A percentile compares a stretch with the other conserved stretches of the same genome.
These are phyloP conservation scores for Populus simonii DNA, from an alignment of 345 rosid species.

Conservation along the genomic window DNA sequence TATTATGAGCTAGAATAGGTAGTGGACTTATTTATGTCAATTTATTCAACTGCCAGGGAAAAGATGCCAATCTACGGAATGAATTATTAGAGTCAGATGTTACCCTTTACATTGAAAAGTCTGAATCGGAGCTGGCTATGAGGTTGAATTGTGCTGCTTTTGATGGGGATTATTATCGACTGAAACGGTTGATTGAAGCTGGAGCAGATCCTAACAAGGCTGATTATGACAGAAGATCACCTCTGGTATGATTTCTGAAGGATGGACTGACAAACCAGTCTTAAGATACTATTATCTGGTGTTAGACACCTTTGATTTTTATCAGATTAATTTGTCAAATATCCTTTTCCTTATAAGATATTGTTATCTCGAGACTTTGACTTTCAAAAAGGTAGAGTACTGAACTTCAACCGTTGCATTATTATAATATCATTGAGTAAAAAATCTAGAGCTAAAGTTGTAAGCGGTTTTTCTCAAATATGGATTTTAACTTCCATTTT, in stretches of 20 bases:
- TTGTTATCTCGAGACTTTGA: neutral
- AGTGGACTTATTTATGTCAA: neutral
- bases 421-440: neutral
- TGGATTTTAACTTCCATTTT: neutral
- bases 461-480: neutral
- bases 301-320: too few species aligned
- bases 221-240: conserved; percentile 81
- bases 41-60: conserved; percentile 47
- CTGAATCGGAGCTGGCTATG: conserved; percentile 63
- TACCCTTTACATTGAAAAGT: conserved; percentile 60
- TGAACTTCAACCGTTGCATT: too few species aligned
- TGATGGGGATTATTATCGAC: conserved; percentile 64
- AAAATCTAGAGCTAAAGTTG: neutral
- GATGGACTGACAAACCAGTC: neutral
- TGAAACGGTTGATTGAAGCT: conserved; percentile 56
- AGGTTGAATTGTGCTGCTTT: conserved; percentile 61
- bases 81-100: conserved; percentile 61
- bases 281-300: neutral
- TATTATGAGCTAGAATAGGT: neutral
- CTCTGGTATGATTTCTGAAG: conserved; percentile 50
- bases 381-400: too few species aligned
- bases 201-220: conserved; percentile 67
- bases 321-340: too few species aligned
- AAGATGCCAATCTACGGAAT: conserved; percentile 45
- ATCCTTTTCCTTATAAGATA: too few species aligned